Conservation (phyloP, 331 rosid species). For the Spiraea crenata region DNA sequence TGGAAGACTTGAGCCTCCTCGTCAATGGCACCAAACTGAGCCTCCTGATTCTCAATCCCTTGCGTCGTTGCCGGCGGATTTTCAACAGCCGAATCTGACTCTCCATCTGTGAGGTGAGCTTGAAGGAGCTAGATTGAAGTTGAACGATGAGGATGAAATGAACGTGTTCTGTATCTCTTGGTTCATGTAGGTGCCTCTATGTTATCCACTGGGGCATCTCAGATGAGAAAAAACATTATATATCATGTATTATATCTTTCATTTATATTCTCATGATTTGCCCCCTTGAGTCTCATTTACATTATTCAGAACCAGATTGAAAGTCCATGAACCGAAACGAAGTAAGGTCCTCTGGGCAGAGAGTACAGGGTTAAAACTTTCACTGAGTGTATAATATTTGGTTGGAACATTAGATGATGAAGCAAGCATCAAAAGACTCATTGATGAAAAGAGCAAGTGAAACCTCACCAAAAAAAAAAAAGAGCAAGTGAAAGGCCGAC, state of each 20-base stretch:
- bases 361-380: neutral
- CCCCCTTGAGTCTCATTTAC: too few relatives aligned
- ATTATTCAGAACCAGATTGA: too few relatives aligned
- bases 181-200: neutral
- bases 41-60: neutral
- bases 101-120: constrained; percentile 36
- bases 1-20: neutral
- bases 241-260: neutral
- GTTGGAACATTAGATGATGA: neutral
- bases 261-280: neutral
- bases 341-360: too few relatives aligned
- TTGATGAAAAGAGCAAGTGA: constrained; percentile 15
- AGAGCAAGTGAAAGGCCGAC: constrained; percentile 30
- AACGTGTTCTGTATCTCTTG: neutral
- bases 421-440: constrained; percentile 27
- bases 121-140: neutral
- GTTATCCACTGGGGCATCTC: neutral
- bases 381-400: neutral
- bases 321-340: too few relatives aligned
- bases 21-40: constrained; percentile 17
- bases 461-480: too few relatives aligned
- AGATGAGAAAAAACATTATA: neutral
- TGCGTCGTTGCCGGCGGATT: constrained; percentile 17
- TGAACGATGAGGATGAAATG: neutral
- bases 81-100: constrained; percentile 31